Conservation (phyloP, 2,329 filamentous ascomycete genomes). For the Aureobasidium sp. region DNA sequence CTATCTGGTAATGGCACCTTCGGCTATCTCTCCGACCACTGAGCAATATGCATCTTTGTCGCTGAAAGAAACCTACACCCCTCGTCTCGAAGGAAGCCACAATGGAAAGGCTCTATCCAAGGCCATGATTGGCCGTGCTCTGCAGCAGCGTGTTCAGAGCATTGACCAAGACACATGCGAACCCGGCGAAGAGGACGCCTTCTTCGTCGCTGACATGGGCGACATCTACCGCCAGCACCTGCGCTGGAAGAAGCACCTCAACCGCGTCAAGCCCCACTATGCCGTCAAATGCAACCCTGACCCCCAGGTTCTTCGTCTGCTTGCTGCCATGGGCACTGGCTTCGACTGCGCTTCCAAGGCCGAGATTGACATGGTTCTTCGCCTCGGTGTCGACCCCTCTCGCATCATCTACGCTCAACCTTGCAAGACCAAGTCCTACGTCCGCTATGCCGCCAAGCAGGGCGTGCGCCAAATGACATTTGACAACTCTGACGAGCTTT, state of each 20-base stretch:
- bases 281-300: conserved; percentile 99
- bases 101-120: conserved; percentile 53
- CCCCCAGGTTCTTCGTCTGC: conserved; percentile 75
- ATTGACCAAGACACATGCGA: conserved; percentile 85
- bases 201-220: conserved; percentile 96
- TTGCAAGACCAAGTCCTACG: conserved; percentile 98
- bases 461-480: conserved; percentile 99
- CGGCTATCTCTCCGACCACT: conserved; percentile 47
- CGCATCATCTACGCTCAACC: conserved; percentile 99
- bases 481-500: conserved; percentile 94
- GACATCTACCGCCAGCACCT: conserved; percentile 98
- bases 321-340: conserved; percentile 80
- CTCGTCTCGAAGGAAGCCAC: conserved; percentile 23
- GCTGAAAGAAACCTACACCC: conserved; percentile 24
- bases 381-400: conserved; percentile 71
- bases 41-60: conserved; percentile 28
- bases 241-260: conserved; percentile 92
- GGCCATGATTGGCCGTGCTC: conserved; percentile 74
- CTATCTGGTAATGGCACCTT: conserved; percentile 62
- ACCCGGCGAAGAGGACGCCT: conserved; percentile 90
- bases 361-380: conserved; percentile 88
- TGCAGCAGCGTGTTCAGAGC: conserved; percentile 74
- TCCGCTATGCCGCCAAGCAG: conserved; percentile 76
- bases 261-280: conserved; percentile 92
- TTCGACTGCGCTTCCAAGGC: conserved; percentile 98